Base-by-base conservation (phyloP, 768 basidiomycete species). In the Coprinopsis sp. region DNA sequence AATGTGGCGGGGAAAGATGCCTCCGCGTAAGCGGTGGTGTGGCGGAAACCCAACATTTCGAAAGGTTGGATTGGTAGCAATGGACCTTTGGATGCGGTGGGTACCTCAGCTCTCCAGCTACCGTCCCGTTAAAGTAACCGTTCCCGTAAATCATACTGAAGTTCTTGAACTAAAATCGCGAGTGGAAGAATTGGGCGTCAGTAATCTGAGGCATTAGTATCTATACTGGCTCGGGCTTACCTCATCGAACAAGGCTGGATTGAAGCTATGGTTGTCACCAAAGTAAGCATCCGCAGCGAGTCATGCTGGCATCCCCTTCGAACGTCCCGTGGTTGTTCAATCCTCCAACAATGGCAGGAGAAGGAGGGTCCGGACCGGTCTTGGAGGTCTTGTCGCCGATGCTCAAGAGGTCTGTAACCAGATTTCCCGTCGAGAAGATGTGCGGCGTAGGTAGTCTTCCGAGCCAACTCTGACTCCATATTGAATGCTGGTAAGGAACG, bases 231-330 rank as follows among this genome's bases (percentile, higher is more conserved):
- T 13, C 11, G 21, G n/a, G n/a, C 47, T 14, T 25, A 58, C 52
- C 34, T 54, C 33, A 8, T 55, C 47, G 46, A 58, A 58, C 2
- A 55, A 47, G 2, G 51, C 55, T 44, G 51, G 51, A 29, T 55
- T 53, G 44, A 57, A 57, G 39, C 51, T 53, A 38, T 53, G 49
- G 30, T 55, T 53, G 31, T 53, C 56, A 4, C 53, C 56, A 22
- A 54, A 54, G 44, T 34, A 45, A 24, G 46, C 42, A 24, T 54
- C 54, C 10, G 21, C 52, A n/a, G 42, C 40, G 52, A 33, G 49
- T 50, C 44, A 47, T 40, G 24, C 44, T 50, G 6, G 40, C 39
- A 27, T 50, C 52, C n/a, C 52, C 49, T 28, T 53, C 49, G 16
- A 55, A 55, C 11, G 45, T 49, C 13, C 40, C 47, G 33, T 54